These are phyloP conservation scores for Hansfordia pulvinata DNA, from an alignment of 2,329 filamentous ascomycete genomes.

Conservation along the genomic window DNA sequence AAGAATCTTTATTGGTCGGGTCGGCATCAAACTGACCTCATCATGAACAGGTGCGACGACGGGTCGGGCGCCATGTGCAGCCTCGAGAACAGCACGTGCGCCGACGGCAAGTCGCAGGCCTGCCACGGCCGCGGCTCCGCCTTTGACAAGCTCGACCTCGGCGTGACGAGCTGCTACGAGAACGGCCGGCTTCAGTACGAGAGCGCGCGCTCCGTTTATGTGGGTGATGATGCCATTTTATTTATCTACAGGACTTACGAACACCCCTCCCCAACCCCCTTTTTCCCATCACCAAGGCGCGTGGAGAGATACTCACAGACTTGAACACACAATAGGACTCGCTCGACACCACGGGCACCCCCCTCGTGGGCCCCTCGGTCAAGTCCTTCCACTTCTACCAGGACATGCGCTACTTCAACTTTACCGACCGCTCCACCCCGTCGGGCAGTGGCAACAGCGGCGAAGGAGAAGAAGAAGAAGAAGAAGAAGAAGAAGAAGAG, in stretches of 20 bases:
- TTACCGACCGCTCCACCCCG: no score
- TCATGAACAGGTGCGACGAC: conserved; percentile 50
- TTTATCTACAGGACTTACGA: no score
- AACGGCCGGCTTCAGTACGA: conserved; percentile 55
- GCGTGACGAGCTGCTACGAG: conserved; percentile 63
- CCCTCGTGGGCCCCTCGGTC: conserved; percentile 51
- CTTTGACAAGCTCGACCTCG: conserved; percentile 53
- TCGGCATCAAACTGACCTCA: no score
- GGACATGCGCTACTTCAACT: conserved; percentile 61
- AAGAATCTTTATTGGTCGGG: no score
- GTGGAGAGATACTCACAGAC: neutral
- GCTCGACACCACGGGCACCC: conserved; percentile 28
- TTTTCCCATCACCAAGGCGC: no score
- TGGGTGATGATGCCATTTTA: no score
- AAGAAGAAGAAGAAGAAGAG: no score
- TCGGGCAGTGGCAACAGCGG: no score
- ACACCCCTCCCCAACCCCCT: no score
- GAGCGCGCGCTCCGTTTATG: conserved; percentile 37
- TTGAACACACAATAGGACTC: conserved; percentile 28
- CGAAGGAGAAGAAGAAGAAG: no score
- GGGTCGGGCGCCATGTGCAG: conserved; percentile 56
- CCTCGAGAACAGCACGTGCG: conserved; percentile 68
- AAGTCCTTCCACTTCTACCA: conserved; percentile 71
- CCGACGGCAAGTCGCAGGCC: conserved; percentile 46
- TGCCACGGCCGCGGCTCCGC: conserved; percentile 61